phyloP scores from a whole-genome alignment of 1,284 basidiomycete genomes.

The Cutaneotrichosporon sp. region DNA sequence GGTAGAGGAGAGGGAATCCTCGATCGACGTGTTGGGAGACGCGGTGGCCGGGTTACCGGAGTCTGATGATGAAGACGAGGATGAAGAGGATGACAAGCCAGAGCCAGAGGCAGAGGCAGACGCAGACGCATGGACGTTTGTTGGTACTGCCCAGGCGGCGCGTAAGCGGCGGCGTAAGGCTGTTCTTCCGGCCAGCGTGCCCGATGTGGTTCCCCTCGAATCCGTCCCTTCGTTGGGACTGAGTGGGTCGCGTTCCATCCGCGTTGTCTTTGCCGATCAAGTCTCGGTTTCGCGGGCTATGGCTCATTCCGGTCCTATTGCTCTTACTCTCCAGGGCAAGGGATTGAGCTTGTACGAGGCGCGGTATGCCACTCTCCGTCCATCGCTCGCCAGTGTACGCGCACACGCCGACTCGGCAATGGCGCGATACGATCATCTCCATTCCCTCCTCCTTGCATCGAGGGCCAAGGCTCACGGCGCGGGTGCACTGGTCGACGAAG shows the following conservation, averaged over 20 bases:
- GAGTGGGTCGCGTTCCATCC: constrained; percentile 58
- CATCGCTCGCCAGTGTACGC: constrained; percentile 67
- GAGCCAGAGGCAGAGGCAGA: constrained; percentile 41
- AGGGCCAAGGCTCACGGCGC: constrained; percentile 62
- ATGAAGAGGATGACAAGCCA: constrained; percentile 54
- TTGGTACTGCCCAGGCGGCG: constrained; percentile 54
- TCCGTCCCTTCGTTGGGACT: constrained; percentile 30
- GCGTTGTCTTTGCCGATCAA: constrained; percentile 74
- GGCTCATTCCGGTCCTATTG: background rate
- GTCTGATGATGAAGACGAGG: constrained; percentile 32
- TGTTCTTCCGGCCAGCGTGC: constrained; percentile 60
- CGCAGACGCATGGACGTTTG: constrained; percentile 54
- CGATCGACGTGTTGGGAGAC: constrained; percentile 39
- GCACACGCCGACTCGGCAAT: constrained; percentile 74
- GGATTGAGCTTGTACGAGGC: constrained; percentile 65
- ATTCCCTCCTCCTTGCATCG: constrained; percentile 54
- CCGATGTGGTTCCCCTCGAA: constrained; percentile 44
- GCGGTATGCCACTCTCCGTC: constrained; percentile 65
- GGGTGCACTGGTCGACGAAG: constrained; percentile 75
- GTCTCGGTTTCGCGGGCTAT: constrained; percentile 66
- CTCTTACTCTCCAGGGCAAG: background rate
- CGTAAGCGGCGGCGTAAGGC: constrained; percentile 34
- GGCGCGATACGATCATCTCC: constrained; percentile 69
- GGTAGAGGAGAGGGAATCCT: constrained; percentile 58
- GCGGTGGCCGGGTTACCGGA: constrained; percentile 38